phyloP scores from a whole-genome alignment of 148 eudicot species.

The Fagopyrum homotropicum region DNA sequence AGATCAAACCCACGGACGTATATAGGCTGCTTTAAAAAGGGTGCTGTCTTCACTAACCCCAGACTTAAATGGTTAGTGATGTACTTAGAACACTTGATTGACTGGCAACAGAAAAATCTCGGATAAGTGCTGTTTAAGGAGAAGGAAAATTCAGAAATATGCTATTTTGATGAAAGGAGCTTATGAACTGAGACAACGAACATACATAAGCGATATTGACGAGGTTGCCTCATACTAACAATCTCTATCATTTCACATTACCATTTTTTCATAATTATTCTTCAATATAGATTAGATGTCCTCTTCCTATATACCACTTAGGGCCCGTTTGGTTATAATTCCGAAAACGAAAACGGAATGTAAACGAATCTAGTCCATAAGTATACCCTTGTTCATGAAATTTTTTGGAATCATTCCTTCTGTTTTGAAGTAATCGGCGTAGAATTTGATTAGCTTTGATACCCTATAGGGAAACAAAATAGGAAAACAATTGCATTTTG shows the following conservation, averaged over 20 bases:
- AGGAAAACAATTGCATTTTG: no score
- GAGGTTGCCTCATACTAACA: background rate
- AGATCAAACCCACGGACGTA: constrained; percentile 80
- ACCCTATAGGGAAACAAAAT: no score
- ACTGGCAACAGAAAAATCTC: background rate
- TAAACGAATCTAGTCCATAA: no score
- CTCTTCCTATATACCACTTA: background rate
- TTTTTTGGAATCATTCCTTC: no score
- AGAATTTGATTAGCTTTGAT: no score
- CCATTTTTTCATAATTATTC: background rate
- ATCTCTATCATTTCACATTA: background rate
- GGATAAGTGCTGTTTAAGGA: background rate
- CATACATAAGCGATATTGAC: background rate
- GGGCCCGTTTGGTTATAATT: background rate
- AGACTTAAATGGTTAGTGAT: constrained; percentile 80
- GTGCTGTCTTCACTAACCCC: constrained; percentile 90
- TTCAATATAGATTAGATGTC: background rate
- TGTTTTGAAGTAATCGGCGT: no score
- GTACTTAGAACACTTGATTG: background rate
- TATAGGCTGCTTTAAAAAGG: constrained; percentile 96
- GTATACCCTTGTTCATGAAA: no score
- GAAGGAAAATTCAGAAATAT: background rate
- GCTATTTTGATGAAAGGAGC: background rate
- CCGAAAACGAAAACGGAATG: no score
- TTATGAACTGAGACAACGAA: background rate